Evolutionary conservation across 176 grass and related monocot species (phyloP).

Genomic region (Tuctoria greenei): DNA sequence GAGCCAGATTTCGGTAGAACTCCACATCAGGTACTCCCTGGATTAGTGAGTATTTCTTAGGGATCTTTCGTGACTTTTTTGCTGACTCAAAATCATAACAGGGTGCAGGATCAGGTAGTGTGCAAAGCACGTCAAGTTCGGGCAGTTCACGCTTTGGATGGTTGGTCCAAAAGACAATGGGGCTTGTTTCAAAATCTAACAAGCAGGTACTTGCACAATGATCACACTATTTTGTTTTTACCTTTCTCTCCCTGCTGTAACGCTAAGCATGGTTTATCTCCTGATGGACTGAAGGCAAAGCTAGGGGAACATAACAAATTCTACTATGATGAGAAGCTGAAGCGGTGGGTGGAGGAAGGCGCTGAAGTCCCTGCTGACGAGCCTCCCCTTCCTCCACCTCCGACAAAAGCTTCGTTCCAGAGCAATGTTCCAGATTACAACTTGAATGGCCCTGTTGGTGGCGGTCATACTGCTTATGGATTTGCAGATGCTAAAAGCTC

Average conservation of each 20-base stretch:
- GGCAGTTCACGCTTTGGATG: conserved; percentile 79
- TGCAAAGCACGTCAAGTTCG: conserved; percentile 55
- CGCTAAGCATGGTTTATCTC: not conserved
- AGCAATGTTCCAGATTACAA: conserved; percentile 52
- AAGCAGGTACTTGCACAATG: conserved; percentile 56
- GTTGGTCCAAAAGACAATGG: conserved; percentile 79
- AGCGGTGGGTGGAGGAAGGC: conserved; percentile 94
- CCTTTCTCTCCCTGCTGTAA: not conserved
- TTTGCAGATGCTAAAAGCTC: conserved; percentile 33
- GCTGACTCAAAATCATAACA: conserved; percentile 41
- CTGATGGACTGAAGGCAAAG: conserved; percentile 60
- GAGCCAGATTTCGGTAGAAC: conserved; percentile 81
- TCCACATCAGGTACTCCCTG: conserved; percentile 50
- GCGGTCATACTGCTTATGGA: conserved; percentile 40
- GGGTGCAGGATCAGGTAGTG: conserved; percentile 57
- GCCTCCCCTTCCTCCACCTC: conserved; percentile 74
- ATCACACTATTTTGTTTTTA: not conserved
- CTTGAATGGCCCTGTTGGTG: conserved; percentile 32
- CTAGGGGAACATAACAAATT: conserved; percentile 85
- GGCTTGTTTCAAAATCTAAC: conserved; percentile 70
- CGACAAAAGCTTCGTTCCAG: conserved; percentile 58
- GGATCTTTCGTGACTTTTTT: not conserved
- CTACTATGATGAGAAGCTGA: conserved; percentile 92
- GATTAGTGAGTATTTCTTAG: not conserved
- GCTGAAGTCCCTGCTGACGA: conserved; percentile 54